phyloP scores from a whole-genome alignment of 805 yeast species.

The Wickerhamomyces ciferrii region DNA sequence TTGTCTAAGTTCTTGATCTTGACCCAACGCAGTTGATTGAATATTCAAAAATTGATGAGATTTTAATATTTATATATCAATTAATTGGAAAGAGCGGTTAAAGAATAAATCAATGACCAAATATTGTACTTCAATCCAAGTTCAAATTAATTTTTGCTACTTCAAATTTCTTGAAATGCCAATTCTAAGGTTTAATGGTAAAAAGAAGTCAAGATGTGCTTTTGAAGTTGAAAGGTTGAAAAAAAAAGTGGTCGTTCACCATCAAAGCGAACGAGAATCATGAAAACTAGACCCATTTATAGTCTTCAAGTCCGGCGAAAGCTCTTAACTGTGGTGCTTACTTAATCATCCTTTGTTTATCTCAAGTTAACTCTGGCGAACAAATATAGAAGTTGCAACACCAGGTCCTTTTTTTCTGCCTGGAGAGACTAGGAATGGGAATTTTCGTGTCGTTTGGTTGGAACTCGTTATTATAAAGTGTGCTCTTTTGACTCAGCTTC shows the following conservation, averaged over 20 bases:
- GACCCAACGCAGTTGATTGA: not conserved
- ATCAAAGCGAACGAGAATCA: not conserved
- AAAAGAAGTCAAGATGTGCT: not conserved
- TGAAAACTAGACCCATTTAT: not conserved
- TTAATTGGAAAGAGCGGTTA: not conserved
- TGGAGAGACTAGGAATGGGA: not conserved
- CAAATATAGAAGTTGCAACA: no score
- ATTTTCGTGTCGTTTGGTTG: not conserved
- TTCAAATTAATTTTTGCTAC: not conserved
- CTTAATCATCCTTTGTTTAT: not conserved
- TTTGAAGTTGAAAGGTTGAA: not conserved
- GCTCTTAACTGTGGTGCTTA: not conserved
- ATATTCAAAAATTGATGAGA: not conserved
- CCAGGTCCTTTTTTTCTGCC: not conserved
- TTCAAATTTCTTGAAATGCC: not conserved
- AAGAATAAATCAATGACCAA: not conserved
- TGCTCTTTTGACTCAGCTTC: no score
- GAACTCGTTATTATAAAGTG: not conserved
- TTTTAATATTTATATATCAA: not conserved
- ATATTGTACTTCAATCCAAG: not conserved
- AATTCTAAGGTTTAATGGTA: not conserved
- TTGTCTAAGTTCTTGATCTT: no score
- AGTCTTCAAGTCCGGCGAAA: not conserved
- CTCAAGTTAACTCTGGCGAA: no score
- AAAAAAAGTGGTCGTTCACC: conserved; percentile 1